Conservation (phyloP, 371 early-diverging fungal species). For the Actinomucor elegans region DNA sequence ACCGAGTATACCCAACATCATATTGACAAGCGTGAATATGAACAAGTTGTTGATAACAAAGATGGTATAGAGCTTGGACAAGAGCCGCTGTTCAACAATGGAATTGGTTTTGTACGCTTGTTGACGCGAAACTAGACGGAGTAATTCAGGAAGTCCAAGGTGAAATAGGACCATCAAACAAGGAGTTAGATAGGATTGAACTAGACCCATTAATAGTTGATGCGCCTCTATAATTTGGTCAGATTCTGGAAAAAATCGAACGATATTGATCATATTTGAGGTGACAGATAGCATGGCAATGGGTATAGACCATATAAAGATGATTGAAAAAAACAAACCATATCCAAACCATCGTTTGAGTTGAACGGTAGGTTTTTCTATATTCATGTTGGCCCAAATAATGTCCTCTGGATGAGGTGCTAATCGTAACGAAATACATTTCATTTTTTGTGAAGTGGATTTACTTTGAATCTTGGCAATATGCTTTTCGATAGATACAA, state of each 20-base stretch:
- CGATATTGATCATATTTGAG: conserved; percentile 57
- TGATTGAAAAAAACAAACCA: conserved; percentile 52
- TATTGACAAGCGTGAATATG: conserved; percentile 55
- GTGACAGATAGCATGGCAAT: conserved; percentile 55
- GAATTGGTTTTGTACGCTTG: conserved; percentile 72
- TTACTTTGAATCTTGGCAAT: not conserved
- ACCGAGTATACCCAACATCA: conserved; percentile 51
- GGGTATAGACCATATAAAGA: conserved; percentile 65
- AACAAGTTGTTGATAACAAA: conserved; percentile 66
- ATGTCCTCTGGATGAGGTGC: conserved; percentile 77
- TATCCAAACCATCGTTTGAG: conserved; percentile 56
- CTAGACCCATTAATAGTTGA: conserved; percentile 49
- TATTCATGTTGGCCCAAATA: conserved; percentile 74
- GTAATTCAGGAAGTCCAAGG: conserved; percentile 59
- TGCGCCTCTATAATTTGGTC: conserved; percentile 38
- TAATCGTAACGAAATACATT: conserved; percentile 23
- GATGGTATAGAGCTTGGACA: conserved; percentile 73
- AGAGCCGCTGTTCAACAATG: conserved; percentile 60
- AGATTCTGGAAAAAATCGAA: conserved; percentile 49
- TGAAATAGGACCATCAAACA: conserved; percentile 63
- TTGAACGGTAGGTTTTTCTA: conserved; percentile 45
- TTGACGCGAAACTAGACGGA: conserved; percentile 59
- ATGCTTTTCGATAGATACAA: conserved; percentile 15
- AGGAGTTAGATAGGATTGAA: conserved; percentile 72
- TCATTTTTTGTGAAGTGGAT: not conserved